Evolutionary conservation across 1,284 basidiomycete genomes (phyloP).

Genomic region (Tausonia pullulans): DNA sequence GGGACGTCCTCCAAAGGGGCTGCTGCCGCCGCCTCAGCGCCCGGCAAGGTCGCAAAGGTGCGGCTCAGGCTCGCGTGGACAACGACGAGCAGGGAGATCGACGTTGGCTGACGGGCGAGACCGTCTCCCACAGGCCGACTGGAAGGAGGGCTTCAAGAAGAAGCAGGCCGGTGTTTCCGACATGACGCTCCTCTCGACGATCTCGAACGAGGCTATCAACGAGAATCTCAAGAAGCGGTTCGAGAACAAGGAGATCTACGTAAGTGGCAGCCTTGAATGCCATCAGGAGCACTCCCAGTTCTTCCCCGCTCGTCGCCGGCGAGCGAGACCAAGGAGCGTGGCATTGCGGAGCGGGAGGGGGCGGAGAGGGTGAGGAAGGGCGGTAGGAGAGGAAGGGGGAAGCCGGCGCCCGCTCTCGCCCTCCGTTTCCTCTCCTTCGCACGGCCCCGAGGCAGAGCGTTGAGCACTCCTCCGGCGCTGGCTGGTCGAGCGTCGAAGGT

Average conservation of each 20-base stretch:
- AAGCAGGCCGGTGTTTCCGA: slow-evolving; percentile 94
- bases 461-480: neutral
- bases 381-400: neutral
- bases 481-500: neutral
- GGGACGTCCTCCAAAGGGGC: slow-evolving; percentile 2
- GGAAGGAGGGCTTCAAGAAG: slow-evolving; percentile 97
- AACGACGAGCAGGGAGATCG: neutral
- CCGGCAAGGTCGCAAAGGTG: slow-evolving; percentile 14
- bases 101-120: neutral
- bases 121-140: slow-evolving; percentile 59
- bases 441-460: neutral
- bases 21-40: neutral
- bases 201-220: slow-evolving; percentile 96
- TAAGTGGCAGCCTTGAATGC: slow-evolving; percentile 22
- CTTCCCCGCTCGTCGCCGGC: too few relatives aligned
- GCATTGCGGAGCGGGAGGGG: neutral
- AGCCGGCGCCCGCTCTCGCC: too few relatives aligned
- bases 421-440: neutral
- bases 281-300: too few relatives aligned
- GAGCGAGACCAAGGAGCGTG: neutral
- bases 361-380: neutral
- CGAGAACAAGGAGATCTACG: slow-evolving; percentile 89
- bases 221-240: slow-evolving; percentile 96
- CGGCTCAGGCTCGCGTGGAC: neutral
- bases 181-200: slow-evolving; percentile 94